phyloP scores from a whole-genome alignment of 257 asterid genomes.

The Linderniella brevidens region DNA sequence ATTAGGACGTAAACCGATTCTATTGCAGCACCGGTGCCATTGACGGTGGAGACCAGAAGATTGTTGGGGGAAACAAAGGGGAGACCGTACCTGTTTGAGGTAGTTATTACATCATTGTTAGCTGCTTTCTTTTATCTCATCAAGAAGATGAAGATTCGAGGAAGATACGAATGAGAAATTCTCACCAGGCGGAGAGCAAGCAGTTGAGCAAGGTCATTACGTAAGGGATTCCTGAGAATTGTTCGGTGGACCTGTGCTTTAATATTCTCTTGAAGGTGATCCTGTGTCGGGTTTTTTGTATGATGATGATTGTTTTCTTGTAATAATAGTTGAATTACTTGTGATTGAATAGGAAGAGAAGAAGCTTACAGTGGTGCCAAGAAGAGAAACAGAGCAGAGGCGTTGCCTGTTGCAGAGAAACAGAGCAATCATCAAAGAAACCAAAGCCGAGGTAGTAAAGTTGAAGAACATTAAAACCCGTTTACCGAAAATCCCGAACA shows the following conservation, averaged over 20 bases:
- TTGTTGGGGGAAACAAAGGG: conserved; percentile 88
- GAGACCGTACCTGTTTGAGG: conserved; percentile 50
- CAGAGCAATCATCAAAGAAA: not conserved
- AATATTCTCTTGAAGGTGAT: conserved; percentile 68
- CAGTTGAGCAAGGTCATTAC: conserved; percentile 86
- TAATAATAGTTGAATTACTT: too few relatives aligned
- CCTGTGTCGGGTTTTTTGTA: conserved; percentile 16
- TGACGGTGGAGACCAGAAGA: conserved; percentile 48
- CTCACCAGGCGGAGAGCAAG: conserved; percentile 69
- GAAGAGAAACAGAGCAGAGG: conserved; percentile 66
- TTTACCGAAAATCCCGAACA: conserved; percentile 53
- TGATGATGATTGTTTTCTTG: too few relatives aligned
- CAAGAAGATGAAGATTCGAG: not conserved
- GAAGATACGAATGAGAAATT: conserved; percentile 3
- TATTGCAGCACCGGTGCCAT: conserved; percentile 36
- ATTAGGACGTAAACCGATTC: conserved; percentile 35
- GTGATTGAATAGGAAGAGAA: not conserved
- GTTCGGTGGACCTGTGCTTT: conserved; percentile 40
- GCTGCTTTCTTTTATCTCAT: not conserved
- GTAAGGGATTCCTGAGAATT: conserved; percentile 85
- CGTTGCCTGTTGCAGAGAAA: conserved; percentile 35
- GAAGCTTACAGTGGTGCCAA: conserved; percentile 66
- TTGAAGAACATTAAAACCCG: not conserved
- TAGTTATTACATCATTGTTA: not conserved
- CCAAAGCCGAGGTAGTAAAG: not conserved